Base-by-base conservation (phyloP, 768 basidiomycete genomes). In the Russula earlei region DNA sequence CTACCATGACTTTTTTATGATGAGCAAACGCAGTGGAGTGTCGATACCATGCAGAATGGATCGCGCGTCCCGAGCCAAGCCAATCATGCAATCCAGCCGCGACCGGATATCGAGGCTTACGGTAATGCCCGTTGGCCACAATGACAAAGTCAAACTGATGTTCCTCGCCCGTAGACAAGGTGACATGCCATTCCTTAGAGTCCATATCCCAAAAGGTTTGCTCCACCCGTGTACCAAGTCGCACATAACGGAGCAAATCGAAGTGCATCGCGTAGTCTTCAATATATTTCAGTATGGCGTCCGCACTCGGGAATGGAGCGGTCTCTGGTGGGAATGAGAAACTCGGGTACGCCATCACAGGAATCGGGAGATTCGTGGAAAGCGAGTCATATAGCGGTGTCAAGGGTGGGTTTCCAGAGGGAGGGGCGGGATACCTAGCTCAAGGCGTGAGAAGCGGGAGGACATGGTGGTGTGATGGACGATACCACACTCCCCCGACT, bases 291-390 rank as follows among this genome's bases (percentile, higher is more conserved):
- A 79, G 76, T 1, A 93, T 85, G 6, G 71, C 70, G 0, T 73
- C 60, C 2, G 87, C 86, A 6, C 61, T 63, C 0, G 90, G 89
- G 67, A 77, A 92, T 25, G 90, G 72, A 1, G 82, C 75, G 0
- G 88, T 90, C 2, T 77, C 80, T 0, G 85, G 82, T 0, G 86
- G 86, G 63, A 90, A 91, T 1, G 74, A 64, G 63, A 79, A 82
- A 44, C 75, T 76, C 1, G 75, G 71, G 62, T 74, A 91, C 3
- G 78, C 77, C 90, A 92, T 91, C 47, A 83, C 56, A 1, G 84
- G 84, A 61, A 91, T 85, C 0, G 90, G 86, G 5, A 92, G 66
- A 62, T 91, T 91, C 1, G 89, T 84, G n/a, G 84, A 85, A 12
- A 92, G 71, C 0, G 84, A 84, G 63, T 91, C 84, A 63, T 92